These are phyloP conservation scores for Epithemia pelagica DNA, from an alignment of 108 stramenopile genomes.

Conservation along the genomic window DNA sequence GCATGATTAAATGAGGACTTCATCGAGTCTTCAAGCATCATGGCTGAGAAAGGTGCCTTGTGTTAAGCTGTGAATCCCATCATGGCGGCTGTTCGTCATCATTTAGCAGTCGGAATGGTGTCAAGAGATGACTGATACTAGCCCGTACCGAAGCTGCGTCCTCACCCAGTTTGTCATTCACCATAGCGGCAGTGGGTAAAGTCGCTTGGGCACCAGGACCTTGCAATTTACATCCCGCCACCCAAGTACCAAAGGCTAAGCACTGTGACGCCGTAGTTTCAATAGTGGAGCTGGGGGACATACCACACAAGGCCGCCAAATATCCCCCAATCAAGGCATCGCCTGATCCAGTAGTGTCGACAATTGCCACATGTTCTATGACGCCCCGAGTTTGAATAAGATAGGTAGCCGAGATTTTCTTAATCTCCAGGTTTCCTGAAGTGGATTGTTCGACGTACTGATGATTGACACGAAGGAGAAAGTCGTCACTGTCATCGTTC, in stretches of 20 bases:
- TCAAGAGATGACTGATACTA: too few species aligned
- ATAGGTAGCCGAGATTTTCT: too few species aligned
- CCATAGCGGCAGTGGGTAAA: conserved; percentile 23
- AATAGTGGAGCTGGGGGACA: not conserved
- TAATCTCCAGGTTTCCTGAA: too few species aligned
- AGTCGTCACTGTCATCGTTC: too few species aligned
- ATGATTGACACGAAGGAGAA: too few species aligned
- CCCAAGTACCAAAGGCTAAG: conserved; percentile 37
- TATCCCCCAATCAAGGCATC: conserved; percentile 57
- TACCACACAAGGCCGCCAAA: conserved; percentile 18
- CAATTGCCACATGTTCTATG: conserved; percentile 20
- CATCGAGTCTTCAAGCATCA: too few species aligned
- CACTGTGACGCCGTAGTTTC: conserved; percentile 6
- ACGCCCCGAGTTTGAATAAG: conserved; percentile 19
- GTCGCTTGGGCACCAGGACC: conserved; percentile 33
- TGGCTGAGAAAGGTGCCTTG: too few species aligned
- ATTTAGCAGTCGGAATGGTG: too few species aligned
- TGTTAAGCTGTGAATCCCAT: too few species aligned
- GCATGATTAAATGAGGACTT: too few species aligned
- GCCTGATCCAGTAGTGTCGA: conserved; percentile 57
- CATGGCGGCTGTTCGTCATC: too few species aligned
- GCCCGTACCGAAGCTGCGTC: too few species aligned
- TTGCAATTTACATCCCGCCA: conserved; percentile 32
- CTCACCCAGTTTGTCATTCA: conserved; percentile 23
- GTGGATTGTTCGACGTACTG: conserved; percentile 24